Conservation (phyloP, 225 moss, liverwort and hornwort genomes). For the Marchantia paleacea region DNA sequence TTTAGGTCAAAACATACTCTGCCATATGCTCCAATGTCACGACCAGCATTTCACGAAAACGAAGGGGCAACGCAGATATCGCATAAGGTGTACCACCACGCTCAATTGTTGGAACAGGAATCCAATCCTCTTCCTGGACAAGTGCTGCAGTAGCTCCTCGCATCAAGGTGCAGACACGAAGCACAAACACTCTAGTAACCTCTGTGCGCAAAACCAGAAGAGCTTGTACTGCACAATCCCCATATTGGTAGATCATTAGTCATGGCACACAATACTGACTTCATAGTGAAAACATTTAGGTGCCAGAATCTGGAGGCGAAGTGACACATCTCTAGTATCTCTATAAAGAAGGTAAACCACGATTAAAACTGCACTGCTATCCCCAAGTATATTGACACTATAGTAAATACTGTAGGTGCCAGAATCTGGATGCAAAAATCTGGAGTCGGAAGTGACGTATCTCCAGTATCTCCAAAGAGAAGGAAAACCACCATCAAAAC, state of each 20-base stretch:
- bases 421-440: too few relatives aligned
- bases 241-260: conserved; percentile 8
- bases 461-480: too few relatives aligned
- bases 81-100: conserved; percentile 76
- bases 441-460: too few relatives aligned
- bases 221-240: conserved; percentile 77
- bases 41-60: conserved; percentile 86
- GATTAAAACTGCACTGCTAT: too few relatives aligned
- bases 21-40: conserved; percentile 85
- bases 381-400: too few relatives aligned
- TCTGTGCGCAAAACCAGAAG: conserved; percentile 89
- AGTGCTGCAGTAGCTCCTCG: conserved; percentile 70
- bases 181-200: conserved; percentile 88
- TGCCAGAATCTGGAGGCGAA: too few relatives aligned
- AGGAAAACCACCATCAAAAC: too few relatives aligned
- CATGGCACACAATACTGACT: background rate
- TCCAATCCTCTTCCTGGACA: conserved; percentile 91
- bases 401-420: too few relatives aligned
- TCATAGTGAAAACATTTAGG: too few relatives aligned
- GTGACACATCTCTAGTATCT: too few relatives aligned
- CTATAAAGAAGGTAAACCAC: too few relatives aligned
- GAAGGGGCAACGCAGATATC: conserved; percentile 79
- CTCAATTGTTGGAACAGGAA: conserved; percentile 91
- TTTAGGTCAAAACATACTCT: conserved; percentile 48
- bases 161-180: conserved; percentile 81